Evolutionary conservation across 75 land plant species (phyloP), one percentile per base, ranked within the genome.

Genomic region (Cunninghamia lanceolata): DNA sequence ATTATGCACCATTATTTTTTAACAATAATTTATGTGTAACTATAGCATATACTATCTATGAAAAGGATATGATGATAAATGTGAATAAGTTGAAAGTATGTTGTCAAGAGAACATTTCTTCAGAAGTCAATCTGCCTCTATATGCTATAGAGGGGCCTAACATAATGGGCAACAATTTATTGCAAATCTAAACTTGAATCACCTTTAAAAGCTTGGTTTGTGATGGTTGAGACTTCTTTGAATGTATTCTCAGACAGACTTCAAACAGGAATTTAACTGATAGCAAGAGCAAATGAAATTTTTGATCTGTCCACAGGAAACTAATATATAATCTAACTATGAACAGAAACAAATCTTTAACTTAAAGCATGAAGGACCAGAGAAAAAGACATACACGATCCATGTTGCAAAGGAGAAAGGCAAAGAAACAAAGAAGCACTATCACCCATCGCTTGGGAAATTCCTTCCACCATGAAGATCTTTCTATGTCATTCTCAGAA

Each of bases 321-420:
- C 34, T 40, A 11, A 28, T 39, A 78, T 78, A 80, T 25, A 36
- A 10, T 17, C n/a, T 79, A 25, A 79, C 30, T 9, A 10, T 73
- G 36, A 73, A 34, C 36, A 73, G 75, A 80, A 42, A 4, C n/a
- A 17, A n/a, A 42, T 43, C 4, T 80, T n/a, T 10, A 10, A 45
- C 10, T 28, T 80, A 28, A 14, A 28, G n/a, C 45, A 80, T 43
- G 32, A 28, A 11, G 11, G 30, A 42, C 30, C 30, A 53, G 66
- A 35, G 36, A 4, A 34, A 52, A 54, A 50, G 35, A 42, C 95
- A 85, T 89, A 98, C 99, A 76, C 99, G 95, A 86, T 98, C 99
- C 99, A 98, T 98, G 86, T 98, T 98, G 94, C 99, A 98, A 32
- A 98, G 93, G 19, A 98, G 94, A 93, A 98, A 98, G 39, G 99